Conservation (phyloP, 1,139 yeast species). For the Scheffersomyces illinoinensis region DNA sequence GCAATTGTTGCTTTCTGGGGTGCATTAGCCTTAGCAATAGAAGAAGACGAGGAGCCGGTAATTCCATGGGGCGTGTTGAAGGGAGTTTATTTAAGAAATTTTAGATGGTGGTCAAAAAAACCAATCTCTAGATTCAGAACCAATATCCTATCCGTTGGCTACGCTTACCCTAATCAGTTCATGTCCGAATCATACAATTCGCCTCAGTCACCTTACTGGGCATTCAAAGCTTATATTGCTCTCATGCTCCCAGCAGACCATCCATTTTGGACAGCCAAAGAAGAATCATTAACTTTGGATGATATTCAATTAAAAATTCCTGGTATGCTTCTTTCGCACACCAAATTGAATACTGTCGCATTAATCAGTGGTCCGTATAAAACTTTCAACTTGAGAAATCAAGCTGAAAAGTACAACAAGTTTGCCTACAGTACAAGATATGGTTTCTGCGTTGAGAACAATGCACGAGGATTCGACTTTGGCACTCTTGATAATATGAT, state of each 20-base stretch:
- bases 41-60: conserved; percentile 10
- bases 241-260: conserved; percentile 13
- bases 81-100: conserved; percentile 19
- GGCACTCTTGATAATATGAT: conserved; percentile 22
- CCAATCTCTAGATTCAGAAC: conserved; percentile 18
- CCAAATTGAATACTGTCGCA: conserved; percentile 19
- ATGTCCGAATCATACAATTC: conserved; percentile 28
- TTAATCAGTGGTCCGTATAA: conserved; percentile 25
- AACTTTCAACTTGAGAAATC: conserved; percentile 13
- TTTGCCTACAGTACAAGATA: conserved; percentile 29
- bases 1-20: conserved; percentile 29
- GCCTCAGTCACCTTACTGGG: conserved; percentile 30
- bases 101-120: conserved; percentile 28
- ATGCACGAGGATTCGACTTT: conserved; percentile 10
- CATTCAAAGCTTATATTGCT: conserved; percentile 23
- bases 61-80: conserved; percentile 22
- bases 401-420: conserved; percentile 26
- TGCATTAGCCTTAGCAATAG: conserved; percentile 17
- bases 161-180: conserved; percentile 23
- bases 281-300: conserved; percentile 6
- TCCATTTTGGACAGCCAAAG: conserved; percentile 16
- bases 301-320: conserved; percentile 4
- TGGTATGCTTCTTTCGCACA: conserved; percentile 21
- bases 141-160: conserved; percentile 23
- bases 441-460: conserved; percentile 24